Conservation (phyloP, 306 rosid species). For the Dryas alaskensis region DNA sequence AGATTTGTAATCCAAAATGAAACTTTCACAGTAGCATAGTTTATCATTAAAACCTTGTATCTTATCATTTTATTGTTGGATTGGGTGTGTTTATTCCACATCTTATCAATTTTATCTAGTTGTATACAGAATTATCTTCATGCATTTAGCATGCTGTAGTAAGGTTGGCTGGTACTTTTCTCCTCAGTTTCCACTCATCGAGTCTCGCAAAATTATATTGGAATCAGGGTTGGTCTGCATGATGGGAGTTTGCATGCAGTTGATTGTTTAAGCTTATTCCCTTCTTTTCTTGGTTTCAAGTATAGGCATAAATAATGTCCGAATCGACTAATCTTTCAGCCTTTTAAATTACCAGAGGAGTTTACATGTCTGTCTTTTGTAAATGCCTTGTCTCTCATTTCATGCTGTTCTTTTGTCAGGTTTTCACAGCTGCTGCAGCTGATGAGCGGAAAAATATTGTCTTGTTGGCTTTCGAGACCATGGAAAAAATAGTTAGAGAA, state of each 20-base stretch:
- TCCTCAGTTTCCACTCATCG: neutral
- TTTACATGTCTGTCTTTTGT: neutral
- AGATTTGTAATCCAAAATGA: neutral
- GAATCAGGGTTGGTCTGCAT: neutral
- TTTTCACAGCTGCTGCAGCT: slow-evolving; percentile 94
- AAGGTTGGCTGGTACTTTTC: neutral
- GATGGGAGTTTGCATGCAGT: neutral
- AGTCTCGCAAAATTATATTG: neutral
- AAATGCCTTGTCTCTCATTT: slow-evolving; percentile 30
- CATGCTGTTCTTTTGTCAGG: slow-evolving; percentile 54
- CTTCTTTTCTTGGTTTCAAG: neutral
- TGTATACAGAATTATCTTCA: neutral
- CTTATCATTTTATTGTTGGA: neutral
- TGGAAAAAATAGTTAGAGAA: slow-evolving; percentile 98
- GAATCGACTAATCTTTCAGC: neutral
- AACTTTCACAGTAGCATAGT: neutral
- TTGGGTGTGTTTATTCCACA: neutral
- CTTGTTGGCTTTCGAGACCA: slow-evolving; percentile 90
- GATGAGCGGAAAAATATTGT: slow-evolving; percentile 94
- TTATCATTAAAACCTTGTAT: neutral
- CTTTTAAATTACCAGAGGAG: neutral
- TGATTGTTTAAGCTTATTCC: neutral
- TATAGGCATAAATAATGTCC: neutral
- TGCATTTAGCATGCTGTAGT: neutral
- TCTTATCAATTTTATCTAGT: neutral